A percentile compares a stretch with the other conserved stretches of the same genome.
Conservation (phyloP, 352 stramenopile species). For the Pythium angustatum region DNA sequence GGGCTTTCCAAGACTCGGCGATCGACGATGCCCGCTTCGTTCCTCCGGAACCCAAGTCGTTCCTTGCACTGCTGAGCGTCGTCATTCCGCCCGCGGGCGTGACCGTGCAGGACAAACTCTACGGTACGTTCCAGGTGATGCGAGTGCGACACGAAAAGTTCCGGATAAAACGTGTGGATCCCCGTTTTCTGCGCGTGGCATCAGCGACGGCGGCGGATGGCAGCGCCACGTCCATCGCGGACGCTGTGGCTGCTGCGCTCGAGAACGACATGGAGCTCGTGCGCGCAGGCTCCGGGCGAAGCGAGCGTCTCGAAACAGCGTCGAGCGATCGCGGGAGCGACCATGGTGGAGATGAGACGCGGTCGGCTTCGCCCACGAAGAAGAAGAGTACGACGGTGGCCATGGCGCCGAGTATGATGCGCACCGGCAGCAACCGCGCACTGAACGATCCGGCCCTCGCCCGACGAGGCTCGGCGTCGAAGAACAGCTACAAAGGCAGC, state of each 20-base stretch:
- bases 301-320: slow-evolving; percentile 26
- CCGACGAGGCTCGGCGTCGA: slow-evolving; percentile 42
- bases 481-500: slow-evolving; percentile 38
- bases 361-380: slow-evolving; percentile 45
- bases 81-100: slow-evolving; percentile 48
- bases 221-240: slow-evolving; percentile 36
- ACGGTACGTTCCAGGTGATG: slow-evolving; percentile 68
- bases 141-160: slow-evolving; percentile 61
- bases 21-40: slow-evolving; percentile 75
- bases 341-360: slow-evolving; percentile 40
- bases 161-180: slow-evolving; percentile 57
- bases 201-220: slow-evolving; percentile 26
- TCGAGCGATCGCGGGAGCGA: slow-evolving; percentile 29
- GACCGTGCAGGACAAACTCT: slow-evolving; percentile 71
- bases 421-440: slow-evolving; percentile 41
- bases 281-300: slow-evolving; percentile 20
- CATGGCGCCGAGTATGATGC: slow-evolving; percentile 30
- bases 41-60: slow-evolving; percentile 60
- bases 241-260: slow-evolving; percentile 44
- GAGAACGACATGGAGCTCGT: slow-evolving; percentile 18
- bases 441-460: slow-evolving; percentile 35
- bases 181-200: slow-evolving; percentile 42
- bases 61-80: slow-evolving; percentile 44
- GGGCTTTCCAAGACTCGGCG: slow-evolving; percentile 66
- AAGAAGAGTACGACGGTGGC: slow-evolving; percentile 47